Evolutionary conservation across 495 filamentous ascomycete genomes (phyloP).

Genomic region (Aspergillus nanangensis): DNA sequence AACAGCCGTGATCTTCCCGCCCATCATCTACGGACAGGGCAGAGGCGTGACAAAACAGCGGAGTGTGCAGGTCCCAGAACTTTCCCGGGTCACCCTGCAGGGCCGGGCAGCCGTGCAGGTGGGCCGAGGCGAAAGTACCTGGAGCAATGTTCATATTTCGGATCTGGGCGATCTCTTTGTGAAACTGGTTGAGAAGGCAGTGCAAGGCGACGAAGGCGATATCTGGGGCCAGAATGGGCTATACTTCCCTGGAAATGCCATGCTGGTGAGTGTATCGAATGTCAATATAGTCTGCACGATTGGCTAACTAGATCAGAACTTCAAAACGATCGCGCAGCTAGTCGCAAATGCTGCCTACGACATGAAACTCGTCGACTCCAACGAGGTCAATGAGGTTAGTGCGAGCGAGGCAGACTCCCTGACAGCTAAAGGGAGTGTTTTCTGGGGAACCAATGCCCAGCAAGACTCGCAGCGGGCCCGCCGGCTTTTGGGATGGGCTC

Average conservation of each 20-base stretch:
- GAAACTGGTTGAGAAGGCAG: constrained; percentile 48
- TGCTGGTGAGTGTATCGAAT: constrained; percentile 43
- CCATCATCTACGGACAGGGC: constrained; percentile 68
- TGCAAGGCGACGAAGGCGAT: constrained; percentile 56
- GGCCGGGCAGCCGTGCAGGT: constrained; percentile 54
- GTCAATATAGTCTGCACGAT: too few species aligned
- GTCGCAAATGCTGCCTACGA: constrained; percentile 52
- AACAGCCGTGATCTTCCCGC: constrained; percentile 65
- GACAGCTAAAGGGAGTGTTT: constrained; percentile 14
- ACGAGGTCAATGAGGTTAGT: constrained; percentile 32
- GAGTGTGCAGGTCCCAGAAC: constrained; percentile 55
- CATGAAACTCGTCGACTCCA: constrained; percentile 53
- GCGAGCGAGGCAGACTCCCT: constrained; percentile 20
- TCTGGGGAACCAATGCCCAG: constrained; percentile 54
- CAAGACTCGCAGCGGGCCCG: constrained; percentile 49
- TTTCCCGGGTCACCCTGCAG: constrained; percentile 50
- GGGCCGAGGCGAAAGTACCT: constrained; percentile 51
- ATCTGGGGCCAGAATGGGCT: constrained; percentile 69
- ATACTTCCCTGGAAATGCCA: constrained; percentile 59
- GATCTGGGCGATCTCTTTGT: constrained; percentile 63
- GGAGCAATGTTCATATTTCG: constrained; percentile 64
- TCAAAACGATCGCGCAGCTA: constrained; percentile 52
- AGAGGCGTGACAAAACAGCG: constrained; percentile 58
- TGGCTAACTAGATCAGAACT: constrained; percentile 29
- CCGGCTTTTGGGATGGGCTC: constrained; percentile 54